These are phyloP conservation scores for Diddensiella caesifluorescens DNA, from an alignment of 805 yeast species.

Conservation along the genomic window DNA sequence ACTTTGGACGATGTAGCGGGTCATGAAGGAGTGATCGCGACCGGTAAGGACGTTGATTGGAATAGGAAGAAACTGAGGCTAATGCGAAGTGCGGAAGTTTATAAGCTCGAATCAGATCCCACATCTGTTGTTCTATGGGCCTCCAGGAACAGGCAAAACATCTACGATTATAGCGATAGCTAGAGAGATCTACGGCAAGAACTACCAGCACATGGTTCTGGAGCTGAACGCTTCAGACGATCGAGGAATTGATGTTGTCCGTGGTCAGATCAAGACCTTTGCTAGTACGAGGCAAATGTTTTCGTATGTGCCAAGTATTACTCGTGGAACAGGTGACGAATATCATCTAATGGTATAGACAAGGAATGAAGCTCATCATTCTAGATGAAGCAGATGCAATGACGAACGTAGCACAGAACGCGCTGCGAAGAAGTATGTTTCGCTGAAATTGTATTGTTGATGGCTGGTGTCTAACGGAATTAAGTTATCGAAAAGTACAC, in stretches of 20 bases:
- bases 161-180: slow-evolving; percentile 86
- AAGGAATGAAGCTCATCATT: slow-evolving; percentile 85
- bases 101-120: slow-evolving; percentile 81
- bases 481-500: slow-evolving; percentile 83
- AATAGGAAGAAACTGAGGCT: neutral
- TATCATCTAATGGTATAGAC: too few species aligned
- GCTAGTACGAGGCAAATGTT: slow-evolving; percentile 95
- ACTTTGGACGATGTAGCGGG: slow-evolving; percentile 85
- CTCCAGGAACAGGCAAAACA: slow-evolving; percentile 93
- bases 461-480: too few species aligned
- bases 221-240: slow-evolving; percentile 97
- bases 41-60: slow-evolving; percentile 33
- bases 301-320: too few species aligned
- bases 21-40: slow-evolving; percentile 77
- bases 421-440: slow-evolving; percentile 83
- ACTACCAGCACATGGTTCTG: slow-evolving; percentile 80
- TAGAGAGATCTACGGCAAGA: slow-evolving; percentile 76
- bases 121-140: slow-evolving; percentile 89
- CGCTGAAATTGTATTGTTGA: too few species aligned
- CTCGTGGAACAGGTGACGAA: slow-evolving; percentile 5
- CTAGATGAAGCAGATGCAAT: slow-evolving; percentile 96
- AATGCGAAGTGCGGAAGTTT: slow-evolving; percentile 56
- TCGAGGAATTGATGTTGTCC: slow-evolving; percentile 96
- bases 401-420: slow-evolving; percentile 96
- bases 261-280: slow-evolving; percentile 93